Conservation (phyloP, 805 yeast genomes). For the Lipomyces sp. region DNA sequence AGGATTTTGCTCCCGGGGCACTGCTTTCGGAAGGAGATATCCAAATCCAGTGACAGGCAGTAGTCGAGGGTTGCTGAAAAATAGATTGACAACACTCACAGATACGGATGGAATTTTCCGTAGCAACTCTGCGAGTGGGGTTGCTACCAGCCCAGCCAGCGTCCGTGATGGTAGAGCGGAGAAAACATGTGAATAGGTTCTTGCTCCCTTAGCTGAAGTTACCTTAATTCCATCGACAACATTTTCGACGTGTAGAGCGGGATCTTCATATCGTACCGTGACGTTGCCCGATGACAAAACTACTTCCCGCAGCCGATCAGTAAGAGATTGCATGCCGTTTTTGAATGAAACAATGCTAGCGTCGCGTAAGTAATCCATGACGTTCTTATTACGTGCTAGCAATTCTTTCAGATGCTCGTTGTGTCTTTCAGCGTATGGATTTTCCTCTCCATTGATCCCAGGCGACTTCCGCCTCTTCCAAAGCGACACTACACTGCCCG, state of each 20-base stretch:
- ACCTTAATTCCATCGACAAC: constrained; percentile 22
- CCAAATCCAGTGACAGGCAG: constrained; percentile 78
- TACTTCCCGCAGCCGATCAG: constrained; percentile 10
- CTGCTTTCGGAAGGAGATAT: constrained; percentile 71
- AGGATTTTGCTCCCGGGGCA: constrained; percentile 50
- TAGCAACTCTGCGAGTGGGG: constrained; percentile 13
- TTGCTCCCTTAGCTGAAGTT: constrained; percentile 14
- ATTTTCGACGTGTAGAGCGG: constrained; percentile 16
- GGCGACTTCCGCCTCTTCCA: constrained; percentile 9
- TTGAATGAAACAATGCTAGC: constrained; percentile 26
- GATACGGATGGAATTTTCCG: constrained; percentile 56
- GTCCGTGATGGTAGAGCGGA: constrained; percentile 30
- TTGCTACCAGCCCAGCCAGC: constrained; percentile 18
- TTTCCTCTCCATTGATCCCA: neutral
- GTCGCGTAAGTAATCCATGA: constrained; percentile 16
- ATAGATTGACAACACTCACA: constrained; percentile 75
- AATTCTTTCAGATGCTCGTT: constrained; percentile 25
- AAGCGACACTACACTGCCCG: constrained; percentile 22
- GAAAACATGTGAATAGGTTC: constrained; percentile 44
- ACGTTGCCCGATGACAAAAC: constrained; percentile 12
- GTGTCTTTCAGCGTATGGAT: constrained; percentile 1
- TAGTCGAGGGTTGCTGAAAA: constrained; percentile 53
- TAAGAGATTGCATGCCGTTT: constrained; percentile 27
- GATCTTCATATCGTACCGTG: constrained; percentile 6
- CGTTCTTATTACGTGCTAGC: constrained; percentile 43